Evolutionary conservation across 1,284 basidiomycete genomes (phyloP), one percentile per base, ranked within the genome.

Genomic region (Meira miltonrushii): DNA sequence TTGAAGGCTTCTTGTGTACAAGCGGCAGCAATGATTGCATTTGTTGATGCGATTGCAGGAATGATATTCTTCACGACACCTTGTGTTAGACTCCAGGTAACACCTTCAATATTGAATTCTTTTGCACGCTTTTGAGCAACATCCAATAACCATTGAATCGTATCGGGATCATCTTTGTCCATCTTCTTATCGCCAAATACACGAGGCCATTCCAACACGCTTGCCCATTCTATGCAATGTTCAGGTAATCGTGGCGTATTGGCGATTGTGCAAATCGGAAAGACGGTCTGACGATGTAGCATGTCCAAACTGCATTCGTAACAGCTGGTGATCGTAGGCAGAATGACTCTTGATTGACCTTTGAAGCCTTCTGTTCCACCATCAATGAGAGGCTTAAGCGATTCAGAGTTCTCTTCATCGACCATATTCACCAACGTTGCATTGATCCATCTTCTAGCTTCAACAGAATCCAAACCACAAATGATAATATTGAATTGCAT

Each of bases 291-390:
- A 64, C 95, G 95, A 78, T 94, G 96, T 54, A 97, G 85, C 90
- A 98, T 95, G 77, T 97, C 93, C 53, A 99, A 86, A 2, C 90
- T 92, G 78, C 95, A 99, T 79, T 99, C 95, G 75, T 98, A 98
- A 79, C 95, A 99, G 9, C 92, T 93, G 3, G 92, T 88, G 61
- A 97, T 85, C 0, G 91, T 93, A 0, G 95, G 95, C 15, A 99
- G 82, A 69, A 99, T 98, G 49, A 98, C 94, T 60, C 94, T 86
- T 41, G 94, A 91, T 81, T 99, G 95, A 12, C 95, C 95, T 81
- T 93, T 95, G 85, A 99, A 98, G 87, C 94, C 95, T 85, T 99
- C 95, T 1, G 95, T 98, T 46, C 95, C 95, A 39, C 95, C 95
- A 75, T 99, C 95, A 71, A 99, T 96, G 43, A 99, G 83, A n/a